Base-by-base conservation (phyloP, 2,329 filamentous ascomycete genomes). In the Aurifilum marmelostoma region DNA sequence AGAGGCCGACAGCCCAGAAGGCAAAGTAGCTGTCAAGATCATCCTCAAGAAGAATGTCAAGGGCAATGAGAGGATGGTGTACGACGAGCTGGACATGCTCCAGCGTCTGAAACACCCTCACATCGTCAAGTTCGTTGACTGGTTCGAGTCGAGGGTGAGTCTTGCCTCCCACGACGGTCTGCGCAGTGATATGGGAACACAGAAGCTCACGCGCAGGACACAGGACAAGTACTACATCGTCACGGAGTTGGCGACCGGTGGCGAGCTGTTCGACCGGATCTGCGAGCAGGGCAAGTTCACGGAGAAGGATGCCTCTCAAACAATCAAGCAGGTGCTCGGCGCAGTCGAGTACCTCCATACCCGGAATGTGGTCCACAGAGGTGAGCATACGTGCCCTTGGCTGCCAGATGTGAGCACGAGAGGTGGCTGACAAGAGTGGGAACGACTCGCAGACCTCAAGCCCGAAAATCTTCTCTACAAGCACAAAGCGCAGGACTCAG, bases 181-280 rank as follows among this genome's bases (percentile, higher is more conserved):
- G 43, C 8, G 1, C 43, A n/a, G n/a, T 27, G 24, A 50, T 39
- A 11, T 18, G 18, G 12, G 32, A 37, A 47, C 24, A 27, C 18
- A 5, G 11, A 63, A 32, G 39, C 54, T 66, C 34, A 67, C 70
- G n/a, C 18, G 73, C 74, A 65, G 74, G 12, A 37, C 34, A 39
- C 75, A 97, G 94, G 96, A 99, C 85, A 99, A 99, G 84, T 99
- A 97, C 84, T 99, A 99, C 80, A 98, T 99, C 75, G 94, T 99
- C 75, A 99, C 96, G 41, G 92, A 99, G 81, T 86, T 99, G 67
- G 96, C 96, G 56, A 97, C 93, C 0, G 96, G 96, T 74, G 96
- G 96, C 79, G 96, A 99, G 83, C 83, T 99, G 72, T 99, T 99
- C 80, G 96, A 99, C 77, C 91, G 97, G 68, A 99, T 99, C 75